Base-by-base conservation (phyloP, 345 rosid genomes). In the Triadica sebifera region DNA sequence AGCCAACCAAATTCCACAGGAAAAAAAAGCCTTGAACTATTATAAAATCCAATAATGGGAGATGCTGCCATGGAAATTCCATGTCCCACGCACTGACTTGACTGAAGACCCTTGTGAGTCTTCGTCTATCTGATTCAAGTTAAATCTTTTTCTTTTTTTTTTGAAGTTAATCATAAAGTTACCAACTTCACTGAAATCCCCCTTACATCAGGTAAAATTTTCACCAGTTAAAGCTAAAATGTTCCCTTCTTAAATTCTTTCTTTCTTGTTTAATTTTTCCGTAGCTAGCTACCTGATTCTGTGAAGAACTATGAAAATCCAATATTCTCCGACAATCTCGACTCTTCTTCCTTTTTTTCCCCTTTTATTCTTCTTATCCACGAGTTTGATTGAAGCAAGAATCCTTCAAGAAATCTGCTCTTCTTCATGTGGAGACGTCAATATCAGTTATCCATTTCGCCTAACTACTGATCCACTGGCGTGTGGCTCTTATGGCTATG, bases 381-480 rank as follows among this genome's bases (percentile, higher is more conserved):
- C 56, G 11, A 22, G 5, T 7, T 7, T 49, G 13, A 63, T 55
- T 70, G 72, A 73, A 46, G 63, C 77, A 51, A 83, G 84, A 75
- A 29, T 19, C 63, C 41, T 50, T 71, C 74, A 70, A 41, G 60
- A 53, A n/a, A 17, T 5, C 3, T 85, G 88, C 74, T 49, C 80
- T 20, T 81, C 86, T 37, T 78, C 85, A 2, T 83, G 88, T 37
- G 88, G 88, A 22, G 78, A 83, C 11, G 62, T 83, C 65, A 77
- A 53, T 1, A 85, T 85, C 84, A 67, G 59, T 37, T 73, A 69
- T 82, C 88, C 85, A 6, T 85, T 83, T 49, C 82, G 84, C 45
- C 79, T 83, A 34, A 41, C 12, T 37, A 61, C 67, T 61, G 83
- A 83, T 63, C 85, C 85, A 37, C 3, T 9, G 0, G 43, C 8